A percentile compares a stretch with the other conserved stretches of the same genome.
phyloP scores from a whole-genome alignment of 2,329 filamentous ascomycete genomes.

The Curvularia lunata region DNA sequence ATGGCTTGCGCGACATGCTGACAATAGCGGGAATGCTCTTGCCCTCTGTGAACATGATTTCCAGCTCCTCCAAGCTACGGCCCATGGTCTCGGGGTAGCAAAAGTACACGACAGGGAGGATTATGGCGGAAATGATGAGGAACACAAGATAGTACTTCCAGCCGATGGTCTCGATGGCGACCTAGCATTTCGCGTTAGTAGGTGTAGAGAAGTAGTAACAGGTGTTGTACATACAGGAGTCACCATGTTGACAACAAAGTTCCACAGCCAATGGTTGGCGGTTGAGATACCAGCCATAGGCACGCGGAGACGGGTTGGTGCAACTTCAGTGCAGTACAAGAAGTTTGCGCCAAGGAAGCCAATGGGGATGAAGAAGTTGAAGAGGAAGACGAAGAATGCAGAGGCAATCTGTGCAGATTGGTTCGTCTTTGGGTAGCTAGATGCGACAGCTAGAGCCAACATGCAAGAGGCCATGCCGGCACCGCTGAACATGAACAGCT shows the following conservation, averaged over 20 bases:
- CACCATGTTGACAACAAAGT: slow-evolving; percentile 38
- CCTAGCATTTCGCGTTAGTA: neutral
- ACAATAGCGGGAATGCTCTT: slow-evolving; percentile 40
- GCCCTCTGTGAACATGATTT: slow-evolving; percentile 51
- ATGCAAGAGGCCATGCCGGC: slow-evolving; percentile 62
- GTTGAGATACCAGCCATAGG: slow-evolving; percentile 64
- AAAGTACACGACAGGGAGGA: slow-evolving; percentile 55
- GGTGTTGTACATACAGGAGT: slow-evolving; percentile 25
- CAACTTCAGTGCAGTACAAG: slow-evolving; percentile 65
- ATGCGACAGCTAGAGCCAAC: slow-evolving; percentile 60
- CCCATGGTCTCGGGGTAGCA: slow-evolving; percentile 59
- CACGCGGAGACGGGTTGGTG: slow-evolving; percentile 59
- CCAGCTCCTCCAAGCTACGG: slow-evolving; percentile 55
- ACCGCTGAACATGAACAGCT: slow-evolving; percentile 61
- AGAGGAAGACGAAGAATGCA: slow-evolving; percentile 64
- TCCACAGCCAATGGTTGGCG: slow-evolving; percentile 58
- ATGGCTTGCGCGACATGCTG: slow-evolving; percentile 27
- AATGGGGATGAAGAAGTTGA: slow-evolving; percentile 66
- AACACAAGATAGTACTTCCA: slow-evolving; percentile 62
- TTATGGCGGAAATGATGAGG: slow-evolving; percentile 54
- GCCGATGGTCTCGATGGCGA: slow-evolving; percentile 59
- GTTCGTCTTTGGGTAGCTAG: slow-evolving; percentile 56
- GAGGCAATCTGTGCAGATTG: slow-evolving; percentile 58
- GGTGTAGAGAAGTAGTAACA: neutral
- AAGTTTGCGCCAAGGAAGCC: slow-evolving; percentile 67